Evolutionary conservation across 2,329 filamentous ascomycete genomes (phyloP), one percentile per base, ranked within the genome.

Genomic region (Pyrenophora seminiperda): DNA sequence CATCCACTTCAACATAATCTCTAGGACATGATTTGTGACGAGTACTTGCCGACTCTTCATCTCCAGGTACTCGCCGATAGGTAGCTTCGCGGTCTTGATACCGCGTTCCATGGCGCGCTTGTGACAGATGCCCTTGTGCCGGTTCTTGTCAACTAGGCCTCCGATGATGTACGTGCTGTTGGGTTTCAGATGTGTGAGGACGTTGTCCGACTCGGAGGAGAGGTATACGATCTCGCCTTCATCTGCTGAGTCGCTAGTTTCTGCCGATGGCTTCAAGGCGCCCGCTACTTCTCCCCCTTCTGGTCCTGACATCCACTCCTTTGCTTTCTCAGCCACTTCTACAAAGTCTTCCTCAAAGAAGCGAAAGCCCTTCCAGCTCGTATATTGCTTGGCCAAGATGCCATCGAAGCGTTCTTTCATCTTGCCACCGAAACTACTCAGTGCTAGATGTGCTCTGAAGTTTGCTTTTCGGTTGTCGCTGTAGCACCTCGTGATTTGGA

Each of bases 1-100:
- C 46, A 99, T 74, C 91, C 92, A 99, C 59, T 85, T 86, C 37
- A 96, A 76, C 90, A 99, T 96, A 56, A 99, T 97, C 75, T 97
- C 93, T 38, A 94, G 84, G 1, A 99, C 94, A 67, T 99, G 94
- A 68, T 97, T 99, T 6, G 93, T 97, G 3, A 93, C 87, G 49
- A 99, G 77, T 4, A 99, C 90, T 62, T 88, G 85, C 24, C 94
- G 84, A 63, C 88, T 92, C 47, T 87, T 83, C 89, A 99, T 95
- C 57, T 91, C 83, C 79, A 99, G 87, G 72, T 90, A 97, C 56
- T 97, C 87, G n/a, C 91, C 91, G 63, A 99, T 97, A 0, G 94
- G 94, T 47, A 99, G 74, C 70, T 91, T 92, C 2, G 93, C 94
- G 0, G 94, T 97, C 57, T 88, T 87, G 62, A 99, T 84, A 0